These are phyloP conservation scores for Blastobotrys illinoisensis DNA, from an alignment of 1,139 yeast genomes.

Conservation along the genomic window DNA sequence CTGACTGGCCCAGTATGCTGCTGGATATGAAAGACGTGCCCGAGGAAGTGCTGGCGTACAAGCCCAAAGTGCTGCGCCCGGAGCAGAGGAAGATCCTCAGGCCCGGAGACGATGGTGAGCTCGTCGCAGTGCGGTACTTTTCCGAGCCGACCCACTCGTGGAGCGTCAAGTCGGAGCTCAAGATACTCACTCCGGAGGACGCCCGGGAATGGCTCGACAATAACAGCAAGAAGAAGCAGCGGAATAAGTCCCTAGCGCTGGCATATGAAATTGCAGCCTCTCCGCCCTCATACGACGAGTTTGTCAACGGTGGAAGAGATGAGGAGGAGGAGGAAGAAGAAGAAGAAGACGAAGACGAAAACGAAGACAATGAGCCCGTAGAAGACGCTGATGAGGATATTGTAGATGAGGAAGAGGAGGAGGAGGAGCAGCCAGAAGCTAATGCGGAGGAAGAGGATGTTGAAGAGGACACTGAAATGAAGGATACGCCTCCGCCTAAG, in stretches of 20 bases:
- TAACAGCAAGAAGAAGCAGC: slow-evolving; percentile 16
- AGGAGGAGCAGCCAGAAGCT: too few species aligned
- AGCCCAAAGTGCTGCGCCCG: slow-evolving; percentile 19
- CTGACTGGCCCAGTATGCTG: slow-evolving; percentile 39
- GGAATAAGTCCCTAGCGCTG: slow-evolving; percentile 40
- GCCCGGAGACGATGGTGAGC: too few species aligned
- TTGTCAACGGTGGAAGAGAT: slow-evolving; percentile 29
- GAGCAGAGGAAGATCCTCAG: slow-evolving; percentile 8
- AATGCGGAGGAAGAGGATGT: too few species aligned
- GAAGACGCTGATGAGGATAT: too few species aligned
- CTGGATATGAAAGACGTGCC: slow-evolving; percentile 9
- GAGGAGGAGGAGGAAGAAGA: slow-evolving; percentile 1
- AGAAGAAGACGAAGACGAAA: slow-evolving; percentile 2
- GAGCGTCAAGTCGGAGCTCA: too few species aligned
- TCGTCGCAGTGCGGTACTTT: too few species aligned
- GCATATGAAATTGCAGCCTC: slow-evolving; percentile 47
- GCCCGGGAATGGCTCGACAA: slow-evolving; percentile 5
- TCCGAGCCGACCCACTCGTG: too few species aligned
- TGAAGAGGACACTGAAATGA: too few species aligned
- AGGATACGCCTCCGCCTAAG: too few species aligned
- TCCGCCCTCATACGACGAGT: slow-evolving; percentile 30
- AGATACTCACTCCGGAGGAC: slow-evolving; percentile 4
- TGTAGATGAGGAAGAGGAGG: too few species aligned
- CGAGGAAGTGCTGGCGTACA: slow-evolving; percentile 16
- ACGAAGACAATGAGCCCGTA: too few species aligned